phyloP scores from a whole-genome alignment of 441 rosid species.

The Pelargonium citronellum region DNA sequence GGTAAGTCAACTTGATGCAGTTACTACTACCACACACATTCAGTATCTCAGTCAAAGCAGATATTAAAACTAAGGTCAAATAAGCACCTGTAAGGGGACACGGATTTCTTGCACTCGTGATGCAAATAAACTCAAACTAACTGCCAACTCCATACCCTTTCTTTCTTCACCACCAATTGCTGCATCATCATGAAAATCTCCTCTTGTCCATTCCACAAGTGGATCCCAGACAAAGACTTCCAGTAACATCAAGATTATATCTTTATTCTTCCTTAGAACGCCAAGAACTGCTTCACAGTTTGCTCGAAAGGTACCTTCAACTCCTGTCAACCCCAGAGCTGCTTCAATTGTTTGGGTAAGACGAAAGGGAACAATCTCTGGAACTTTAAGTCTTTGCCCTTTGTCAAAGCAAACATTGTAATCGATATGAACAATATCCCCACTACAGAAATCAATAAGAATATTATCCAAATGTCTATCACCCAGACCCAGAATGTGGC shows the following conservation, averaged over 20 bases:
- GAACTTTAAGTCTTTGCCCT: conserved; percentile 88
- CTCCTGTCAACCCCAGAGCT: conserved; percentile 87
- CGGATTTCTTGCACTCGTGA: conserved; percentile 98
- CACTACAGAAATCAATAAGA: conserved; percentile 88
- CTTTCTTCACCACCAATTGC: conserved; percentile 98
- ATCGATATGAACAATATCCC: conserved; percentile 96
- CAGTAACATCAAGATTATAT: conserved; percentile 75
- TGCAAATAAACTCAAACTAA: conserved; percentile 97
- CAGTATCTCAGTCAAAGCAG: conserved; percentile 6
- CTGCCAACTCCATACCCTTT: conserved; percentile 98
- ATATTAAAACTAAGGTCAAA: conserved; percentile 17
- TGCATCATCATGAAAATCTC: conserved; percentile 95
- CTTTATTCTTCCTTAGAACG: conserved; percentile 83
- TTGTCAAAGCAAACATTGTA: conserved; percentile 97
- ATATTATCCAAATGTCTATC: conserved; percentile 98
- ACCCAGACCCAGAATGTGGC: conserved; percentile 92
- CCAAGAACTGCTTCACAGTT: conserved; percentile 88
- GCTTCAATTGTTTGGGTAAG: conserved; percentile 91
- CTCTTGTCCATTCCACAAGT: conserved; percentile 97
- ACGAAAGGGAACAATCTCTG: conserved; percentile 97
- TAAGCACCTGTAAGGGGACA: conserved; percentile 83
- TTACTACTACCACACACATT: not conserved
- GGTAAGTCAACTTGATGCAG: conserved; percentile 12
- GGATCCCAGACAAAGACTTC: conserved; percentile 99
- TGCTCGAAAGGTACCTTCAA: conserved; percentile 83